A percentile compares a stretch with the other conserved stretches of the same genome.
These are phyloP conservation scores for Leptomonas pyrrhocoris DNA, from an alignment of 208 protist species.

Conservation along the genomic window DNA sequence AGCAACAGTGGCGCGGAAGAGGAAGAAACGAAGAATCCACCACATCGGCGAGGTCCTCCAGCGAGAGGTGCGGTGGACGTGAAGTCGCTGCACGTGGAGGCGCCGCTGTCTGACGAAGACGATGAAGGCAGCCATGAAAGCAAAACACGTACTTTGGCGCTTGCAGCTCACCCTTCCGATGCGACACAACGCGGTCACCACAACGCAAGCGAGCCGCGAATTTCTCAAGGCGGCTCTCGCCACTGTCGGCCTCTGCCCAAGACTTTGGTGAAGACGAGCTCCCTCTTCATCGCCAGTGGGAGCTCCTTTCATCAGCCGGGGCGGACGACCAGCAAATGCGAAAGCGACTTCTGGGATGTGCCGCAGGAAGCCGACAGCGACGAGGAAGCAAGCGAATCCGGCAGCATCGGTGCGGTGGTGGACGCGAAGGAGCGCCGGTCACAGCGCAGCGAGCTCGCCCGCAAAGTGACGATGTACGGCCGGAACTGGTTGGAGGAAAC, in stretches of 20 bases:
- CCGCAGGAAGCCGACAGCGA: neutral
- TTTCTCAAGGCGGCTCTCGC: too few relatives aligned
- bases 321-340: neutral
- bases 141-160: neutral
- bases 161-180: neutral
- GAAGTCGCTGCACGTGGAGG: neutral
- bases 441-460: neutral
- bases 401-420: too few relatives aligned
- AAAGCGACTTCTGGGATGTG: neutral
- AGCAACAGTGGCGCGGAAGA: neutral
- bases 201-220: neutral
- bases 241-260: too few relatives aligned
- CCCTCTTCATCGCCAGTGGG: neutral
- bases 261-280: neutral
- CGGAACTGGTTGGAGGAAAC: constrained; percentile 2
- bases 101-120: neutral
- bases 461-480: constrained; percentile 11
- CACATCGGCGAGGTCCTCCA: neutral
- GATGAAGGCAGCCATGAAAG: neutral
- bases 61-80: neutral
- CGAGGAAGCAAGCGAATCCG: neutral
- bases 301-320: neutral
- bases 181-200: neutral
- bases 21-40: neutral
- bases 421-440: neutral